Percentiles rank a stretch among this genome's conserved stretches.
Evolutionary conservation across 768 basidiomycete genomes (phyloP).

Genomic region (Termitomyces sp.): DNA sequence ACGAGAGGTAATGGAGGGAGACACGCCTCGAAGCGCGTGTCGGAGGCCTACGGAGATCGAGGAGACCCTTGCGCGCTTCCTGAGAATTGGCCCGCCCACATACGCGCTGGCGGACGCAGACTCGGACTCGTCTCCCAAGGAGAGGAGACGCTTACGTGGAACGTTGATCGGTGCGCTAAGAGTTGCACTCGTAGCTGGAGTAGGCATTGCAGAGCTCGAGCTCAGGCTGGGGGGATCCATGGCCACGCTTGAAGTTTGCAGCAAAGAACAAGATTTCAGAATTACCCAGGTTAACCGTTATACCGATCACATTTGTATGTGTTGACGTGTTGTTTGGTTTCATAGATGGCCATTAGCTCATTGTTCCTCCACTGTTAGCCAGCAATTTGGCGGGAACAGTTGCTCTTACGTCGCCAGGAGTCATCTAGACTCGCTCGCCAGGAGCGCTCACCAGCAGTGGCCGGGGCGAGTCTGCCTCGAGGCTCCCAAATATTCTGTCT

Average conservation of each 20-base stretch:
- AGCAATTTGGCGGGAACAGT: neutral
- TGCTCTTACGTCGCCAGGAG: neutral
- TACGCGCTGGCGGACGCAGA: constrained; percentile 9
- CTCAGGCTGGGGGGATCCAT: neutral
- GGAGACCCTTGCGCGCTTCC: constrained; percentile 27
- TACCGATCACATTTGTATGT: constrained; percentile 14
- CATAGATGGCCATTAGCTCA: neutral
- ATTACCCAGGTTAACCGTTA: constrained; percentile 6
- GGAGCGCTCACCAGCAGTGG: too few relatives aligned
- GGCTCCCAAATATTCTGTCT: neutral
- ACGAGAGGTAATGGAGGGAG: neutral
- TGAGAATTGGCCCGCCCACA: constrained; percentile 8
- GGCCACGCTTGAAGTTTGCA: neutral
- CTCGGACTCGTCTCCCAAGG: constrained; percentile 15
- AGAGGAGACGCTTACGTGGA: neutral
- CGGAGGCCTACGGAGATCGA: constrained; percentile 4
- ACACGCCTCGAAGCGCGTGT: neutral
- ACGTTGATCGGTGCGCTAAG: neutral
- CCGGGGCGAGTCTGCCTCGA: neutral
- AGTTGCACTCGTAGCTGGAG: neutral
- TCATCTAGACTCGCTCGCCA: neutral
- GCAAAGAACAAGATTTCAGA: constrained; percentile 1
- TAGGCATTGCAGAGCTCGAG: neutral
- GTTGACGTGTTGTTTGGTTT: constrained; percentile 32
- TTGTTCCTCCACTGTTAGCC: neutral